These are phyloP conservation scores for Elsinoe perseae DNA, from an alignment of 2,329 filamentous ascomycete genomes.

Conservation along the genomic window DNA sequence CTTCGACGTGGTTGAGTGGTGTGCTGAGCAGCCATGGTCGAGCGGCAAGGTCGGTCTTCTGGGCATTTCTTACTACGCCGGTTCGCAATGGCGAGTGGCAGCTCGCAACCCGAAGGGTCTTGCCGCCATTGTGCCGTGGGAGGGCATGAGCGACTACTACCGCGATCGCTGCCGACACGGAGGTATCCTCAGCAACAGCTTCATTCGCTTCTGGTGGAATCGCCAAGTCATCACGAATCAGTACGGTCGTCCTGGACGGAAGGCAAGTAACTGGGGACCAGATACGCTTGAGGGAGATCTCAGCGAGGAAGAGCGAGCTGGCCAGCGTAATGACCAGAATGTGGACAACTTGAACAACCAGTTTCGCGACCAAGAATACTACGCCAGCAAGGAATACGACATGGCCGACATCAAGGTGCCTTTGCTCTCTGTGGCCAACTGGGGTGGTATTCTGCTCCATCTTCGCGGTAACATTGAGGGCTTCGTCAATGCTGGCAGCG, in stretches of 20 bases:
- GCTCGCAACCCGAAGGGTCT: constrained; percentile 46
- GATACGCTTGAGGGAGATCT: constrained; percentile 53
- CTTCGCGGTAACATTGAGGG: constrained; percentile 61
- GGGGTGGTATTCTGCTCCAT: constrained; percentile 62
- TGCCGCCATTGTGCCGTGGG: constrained; percentile 47
- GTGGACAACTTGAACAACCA: constrained; percentile 39
- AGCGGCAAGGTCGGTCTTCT: constrained; percentile 35
- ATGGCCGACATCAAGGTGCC: constrained; percentile 59
- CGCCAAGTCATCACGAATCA: constrained; percentile 60
- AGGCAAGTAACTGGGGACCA: constrained; percentile 45
- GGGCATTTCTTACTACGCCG: constrained; percentile 46
- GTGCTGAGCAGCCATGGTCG: constrained; percentile 20
- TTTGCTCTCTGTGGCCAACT: constrained; percentile 58
- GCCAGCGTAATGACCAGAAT: constrained; percentile 36
- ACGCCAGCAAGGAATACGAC: constrained; percentile 55
- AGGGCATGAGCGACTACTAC: constrained; percentile 51
- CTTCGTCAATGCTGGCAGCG: constrained; percentile 53
- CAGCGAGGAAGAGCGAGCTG: constrained; percentile 41
- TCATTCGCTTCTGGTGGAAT: constrained; percentile 59
- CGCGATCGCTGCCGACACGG: constrained; percentile 38
- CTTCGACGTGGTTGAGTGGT: constrained; percentile 22
- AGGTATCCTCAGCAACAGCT: constrained; percentile 31
- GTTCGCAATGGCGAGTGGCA: constrained; percentile 49
- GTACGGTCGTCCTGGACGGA: constrained; percentile 47
- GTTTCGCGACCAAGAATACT: constrained; percentile 56